phyloP scores from a whole-genome alignment of 306 rosid species.

The Arachis stenosperma region DNA sequence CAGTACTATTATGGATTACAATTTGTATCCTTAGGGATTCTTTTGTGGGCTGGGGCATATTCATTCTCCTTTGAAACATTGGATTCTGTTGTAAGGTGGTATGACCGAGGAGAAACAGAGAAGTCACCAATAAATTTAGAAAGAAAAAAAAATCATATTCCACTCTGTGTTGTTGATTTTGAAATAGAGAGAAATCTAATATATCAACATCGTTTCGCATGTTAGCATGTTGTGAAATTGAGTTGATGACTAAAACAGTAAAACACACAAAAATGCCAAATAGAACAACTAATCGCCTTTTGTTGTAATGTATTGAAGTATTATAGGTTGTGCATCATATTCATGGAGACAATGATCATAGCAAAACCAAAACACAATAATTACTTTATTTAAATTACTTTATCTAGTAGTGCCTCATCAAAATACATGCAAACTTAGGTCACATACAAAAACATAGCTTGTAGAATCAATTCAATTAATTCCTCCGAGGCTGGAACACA shows the following conservation, averaged over 20 bases:
- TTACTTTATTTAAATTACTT: not conserved
- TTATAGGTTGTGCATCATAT: no score
- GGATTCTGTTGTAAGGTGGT: conserved; percentile 26
- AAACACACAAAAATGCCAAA: no score
- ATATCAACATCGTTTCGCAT: no score
- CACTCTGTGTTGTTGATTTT: conserved; percentile 1
- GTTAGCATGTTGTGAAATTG: no score
- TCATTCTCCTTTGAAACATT: conserved; percentile 16
- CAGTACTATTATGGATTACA: conserved; percentile 15
- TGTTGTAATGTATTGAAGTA: no score
- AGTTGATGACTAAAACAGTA: no score
- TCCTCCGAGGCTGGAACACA: not conserved
- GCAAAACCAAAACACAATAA: not conserved
- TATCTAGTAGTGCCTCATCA: not conserved
- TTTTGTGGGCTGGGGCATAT: conserved; percentile 5
- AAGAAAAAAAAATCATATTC: conserved; percentile 1
- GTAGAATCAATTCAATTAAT: not conserved
- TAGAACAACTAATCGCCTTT: no score
- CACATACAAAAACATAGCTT: not conserved
- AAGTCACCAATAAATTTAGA: conserved; percentile 25
- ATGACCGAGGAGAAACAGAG: not conserved
- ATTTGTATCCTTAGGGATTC: conserved; percentile 23
- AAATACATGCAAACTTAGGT: not conserved
- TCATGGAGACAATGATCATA: no score
- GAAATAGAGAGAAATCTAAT: not conserved